phyloP scores from a whole-genome alignment of 345 rosid species.

The Nephelium lappaceum region DNA sequence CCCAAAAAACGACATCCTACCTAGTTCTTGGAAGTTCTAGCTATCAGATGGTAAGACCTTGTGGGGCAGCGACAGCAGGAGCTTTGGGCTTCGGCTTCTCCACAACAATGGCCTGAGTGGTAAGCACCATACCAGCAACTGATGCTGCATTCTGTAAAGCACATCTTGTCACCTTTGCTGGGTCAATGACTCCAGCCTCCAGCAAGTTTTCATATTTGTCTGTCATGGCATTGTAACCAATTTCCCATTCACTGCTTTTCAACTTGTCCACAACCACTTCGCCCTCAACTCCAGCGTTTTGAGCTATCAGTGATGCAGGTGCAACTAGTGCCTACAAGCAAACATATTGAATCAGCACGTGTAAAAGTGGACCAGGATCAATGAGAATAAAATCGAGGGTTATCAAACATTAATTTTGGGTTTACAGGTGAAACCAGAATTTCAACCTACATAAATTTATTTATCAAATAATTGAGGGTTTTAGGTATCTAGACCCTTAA shows the following conservation, averaged over 20 bases:
- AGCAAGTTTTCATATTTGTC: conserved; percentile 84
- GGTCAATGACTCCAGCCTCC: conserved; percentile 93
- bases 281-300: conserved; percentile 94
- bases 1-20: conserved; percentile 14
- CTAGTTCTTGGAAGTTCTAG: background rate
- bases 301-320: conserved; percentile 89
- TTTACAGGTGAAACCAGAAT: background rate
- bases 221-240: conserved; percentile 94
- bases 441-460: too few relatives aligned
- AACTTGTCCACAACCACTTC: conserved; percentile 94
- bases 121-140: conserved; percentile 95
- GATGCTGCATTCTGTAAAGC: conserved; percentile 94
- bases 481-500: background rate
- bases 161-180: conserved; percentile 93
- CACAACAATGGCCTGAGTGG: conserved; percentile 97
- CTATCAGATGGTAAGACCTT: conserved; percentile 60
- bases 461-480: too few relatives aligned
- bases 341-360: background rate
- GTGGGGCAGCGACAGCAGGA: conserved; percentile 52
- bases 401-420: background rate
- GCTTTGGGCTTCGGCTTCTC: conserved; percentile 83
- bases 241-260: conserved; percentile 77
- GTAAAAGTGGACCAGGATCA: background rate
- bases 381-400: background rate
- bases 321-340: conserved; percentile 74